Conservation (phyloP, 441 rosid species). For the Erysimum pusillum region DNA sequence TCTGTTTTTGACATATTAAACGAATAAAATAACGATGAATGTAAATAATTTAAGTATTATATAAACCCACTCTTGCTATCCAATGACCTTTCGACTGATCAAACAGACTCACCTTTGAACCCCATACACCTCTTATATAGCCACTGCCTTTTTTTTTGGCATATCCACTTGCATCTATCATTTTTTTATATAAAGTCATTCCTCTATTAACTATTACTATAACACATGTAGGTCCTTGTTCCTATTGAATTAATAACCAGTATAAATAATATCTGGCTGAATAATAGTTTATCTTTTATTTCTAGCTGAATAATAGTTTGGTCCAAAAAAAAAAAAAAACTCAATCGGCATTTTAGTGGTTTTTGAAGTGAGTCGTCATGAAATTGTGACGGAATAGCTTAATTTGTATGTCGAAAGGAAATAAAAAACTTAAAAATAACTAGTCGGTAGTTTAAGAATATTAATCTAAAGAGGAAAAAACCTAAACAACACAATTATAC, state of each 20-base stretch:
- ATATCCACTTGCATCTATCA: slow-evolving; percentile 43
- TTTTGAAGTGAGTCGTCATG: not conserved
- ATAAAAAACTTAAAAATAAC: not conserved
- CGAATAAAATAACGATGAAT: slow-evolving; percentile 23
- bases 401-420: slow-evolving; percentile 4
- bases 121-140: slow-evolving; percentile 39
- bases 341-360: slow-evolving; percentile 1
- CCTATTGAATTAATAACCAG: slow-evolving; percentile 10
- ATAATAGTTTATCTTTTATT: not conserved
- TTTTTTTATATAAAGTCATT: slow-evolving; percentile 40
- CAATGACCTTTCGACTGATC: slow-evolving; percentile 45
- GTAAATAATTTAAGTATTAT: slow-evolving; percentile 1
- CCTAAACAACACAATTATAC: not conserved
- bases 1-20: slow-evolving; percentile 14
- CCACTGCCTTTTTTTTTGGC: slow-evolving; percentile 42
- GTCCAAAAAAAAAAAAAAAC: not conserved
- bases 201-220: slow-evolving; percentile 30
- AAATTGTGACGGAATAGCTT: not conserved
- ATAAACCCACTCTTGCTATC: slow-evolving; percentile 16
- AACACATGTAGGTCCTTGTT: slow-evolving; percentile 43
- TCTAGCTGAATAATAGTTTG: not conserved
- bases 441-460: not conserved
- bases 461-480: not conserved
- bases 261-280: not conserved
- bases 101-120: slow-evolving; percentile 37